Evolutionary conservation across 306 rosid genomes (phyloP).

Genomic region (Spatholobus suberectus): DNA sequence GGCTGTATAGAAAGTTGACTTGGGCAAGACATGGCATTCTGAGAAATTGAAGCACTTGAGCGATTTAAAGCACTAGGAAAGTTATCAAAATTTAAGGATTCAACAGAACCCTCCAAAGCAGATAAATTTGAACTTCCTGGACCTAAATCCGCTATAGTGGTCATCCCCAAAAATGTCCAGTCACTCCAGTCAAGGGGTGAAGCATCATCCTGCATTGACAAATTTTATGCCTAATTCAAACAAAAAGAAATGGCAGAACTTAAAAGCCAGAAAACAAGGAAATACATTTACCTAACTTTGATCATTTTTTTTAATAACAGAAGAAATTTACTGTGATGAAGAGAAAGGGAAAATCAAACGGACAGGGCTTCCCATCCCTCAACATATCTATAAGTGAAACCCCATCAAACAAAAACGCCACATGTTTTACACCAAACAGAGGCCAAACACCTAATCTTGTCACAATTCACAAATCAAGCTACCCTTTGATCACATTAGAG

Average conservation of each 20-base stretch:
- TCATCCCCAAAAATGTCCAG: constrained; percentile 68
- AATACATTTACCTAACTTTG: background rate
- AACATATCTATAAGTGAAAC: background rate
- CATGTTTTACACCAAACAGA: background rate
- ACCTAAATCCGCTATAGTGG: constrained; percentile 10
- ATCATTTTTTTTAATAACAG: background rate
- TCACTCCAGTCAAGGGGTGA: constrained; percentile 63
- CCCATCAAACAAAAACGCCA: background rate
- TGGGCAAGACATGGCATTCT: constrained; percentile 41
- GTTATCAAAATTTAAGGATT: constrained; percentile 66
- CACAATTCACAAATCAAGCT: constrained; percentile 6
- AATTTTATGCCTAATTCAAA: constrained; percentile 40
- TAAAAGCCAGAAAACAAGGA: background rate
- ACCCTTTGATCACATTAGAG: background rate
- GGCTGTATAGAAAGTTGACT: constrained; percentile 47
- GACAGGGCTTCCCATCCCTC: background rate
- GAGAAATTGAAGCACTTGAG: constrained; percentile 37
- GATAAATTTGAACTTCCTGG: constrained; percentile 49
- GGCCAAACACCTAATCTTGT: background rate
- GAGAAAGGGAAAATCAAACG: background rate
- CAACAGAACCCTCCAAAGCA: constrained; percentile 56
- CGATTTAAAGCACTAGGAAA: constrained; percentile 40
- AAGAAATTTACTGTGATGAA: background rate
- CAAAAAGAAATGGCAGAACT: constrained; percentile 3
- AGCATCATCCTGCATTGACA: constrained; percentile 65